Evolutionary conservation across 2,329 filamentous ascomycete genomes (phyloP).

Genomic region (Verticillium klebahnii): DNA sequence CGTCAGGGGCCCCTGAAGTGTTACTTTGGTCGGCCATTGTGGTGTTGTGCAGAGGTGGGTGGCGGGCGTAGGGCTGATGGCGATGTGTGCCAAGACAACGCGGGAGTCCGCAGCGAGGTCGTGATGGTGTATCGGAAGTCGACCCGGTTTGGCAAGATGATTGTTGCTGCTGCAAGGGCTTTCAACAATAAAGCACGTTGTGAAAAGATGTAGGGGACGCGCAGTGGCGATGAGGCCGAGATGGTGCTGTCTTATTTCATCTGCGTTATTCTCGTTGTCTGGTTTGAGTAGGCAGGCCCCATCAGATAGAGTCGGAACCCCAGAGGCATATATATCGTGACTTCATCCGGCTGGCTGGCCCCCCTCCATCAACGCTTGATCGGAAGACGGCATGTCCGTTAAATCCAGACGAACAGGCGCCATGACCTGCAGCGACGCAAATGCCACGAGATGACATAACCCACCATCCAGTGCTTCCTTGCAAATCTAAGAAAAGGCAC

Average conservation of each 20-base stretch:
- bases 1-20: not conserved
- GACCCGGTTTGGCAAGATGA: not conserved
- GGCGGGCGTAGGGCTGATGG: not conserved
- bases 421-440: not conserved
- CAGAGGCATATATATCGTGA: not conserved
- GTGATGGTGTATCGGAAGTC: not conserved
- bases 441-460: not conserved
- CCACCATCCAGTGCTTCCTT: not conserved
- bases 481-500: not conserved
- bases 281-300: not conserved
- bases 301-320: not conserved
- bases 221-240: not conserved
- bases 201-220: not conserved
- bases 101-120: not conserved
- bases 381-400: not conserved
- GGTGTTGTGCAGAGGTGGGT: not conserved
- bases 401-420: not conserved
- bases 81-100: not conserved
- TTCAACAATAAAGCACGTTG: no score
- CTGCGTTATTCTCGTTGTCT: not conserved
- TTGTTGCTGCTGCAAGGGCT: no score
- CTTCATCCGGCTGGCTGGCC: not conserved
- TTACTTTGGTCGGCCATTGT: not conserved
- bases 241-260: not conserved
- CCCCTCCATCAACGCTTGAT: not conserved